Base-by-base conservation (phyloP, 345 rosid genomes). In the Erysimum cheiranthoides region DNA sequence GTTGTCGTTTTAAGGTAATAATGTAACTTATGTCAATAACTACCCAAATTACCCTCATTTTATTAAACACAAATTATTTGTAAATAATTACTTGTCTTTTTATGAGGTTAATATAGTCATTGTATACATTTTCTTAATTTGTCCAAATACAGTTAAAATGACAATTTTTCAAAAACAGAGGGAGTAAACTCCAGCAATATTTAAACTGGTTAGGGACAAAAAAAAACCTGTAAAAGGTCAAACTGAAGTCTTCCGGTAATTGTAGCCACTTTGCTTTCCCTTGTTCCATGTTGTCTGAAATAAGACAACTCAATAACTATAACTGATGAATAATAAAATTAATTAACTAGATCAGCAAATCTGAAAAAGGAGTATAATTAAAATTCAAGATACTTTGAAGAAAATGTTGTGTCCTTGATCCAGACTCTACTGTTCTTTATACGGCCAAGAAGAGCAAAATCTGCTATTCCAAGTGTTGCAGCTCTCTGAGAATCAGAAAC, bases 391-490 rank as follows among this genome's bases (percentile, higher is more conserved):
- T 38, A 93, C 98, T 97, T 89, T 67, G 98, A 93, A 18, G 97
- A 93, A 79, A 91, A 89, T 3, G 92, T 91, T 38, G 98, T 82
- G 71, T 91, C 96, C 85, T 82, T 89, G 40, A 93, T 84, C 49
- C 92, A 86, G 56, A 86, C 97, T 74, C 87, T 85, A 73, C 96
- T 85, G 79, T 87, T 88, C 79, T 91, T 86, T 25, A 91, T 77
- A 61, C 97, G 98, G 27, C 98, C 97, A 71, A 93, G 82, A 14
- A 86, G 49, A 16, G 98, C 91, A 85, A 93, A 93, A 42, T 89
- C 97, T 68, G 88, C 81, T 70, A 93, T 86, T 75, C 92, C 88
- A 85, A 93, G 75, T 53, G 84, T 73, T 79, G 90, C 87, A 78
- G 98, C 95, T 83, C 98, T 89, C 98, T 93, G 71, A 28, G 52